phyloP scores from a whole-genome alignment of 768 basidiomycete genomes.

The Amanita inopinata region DNA sequence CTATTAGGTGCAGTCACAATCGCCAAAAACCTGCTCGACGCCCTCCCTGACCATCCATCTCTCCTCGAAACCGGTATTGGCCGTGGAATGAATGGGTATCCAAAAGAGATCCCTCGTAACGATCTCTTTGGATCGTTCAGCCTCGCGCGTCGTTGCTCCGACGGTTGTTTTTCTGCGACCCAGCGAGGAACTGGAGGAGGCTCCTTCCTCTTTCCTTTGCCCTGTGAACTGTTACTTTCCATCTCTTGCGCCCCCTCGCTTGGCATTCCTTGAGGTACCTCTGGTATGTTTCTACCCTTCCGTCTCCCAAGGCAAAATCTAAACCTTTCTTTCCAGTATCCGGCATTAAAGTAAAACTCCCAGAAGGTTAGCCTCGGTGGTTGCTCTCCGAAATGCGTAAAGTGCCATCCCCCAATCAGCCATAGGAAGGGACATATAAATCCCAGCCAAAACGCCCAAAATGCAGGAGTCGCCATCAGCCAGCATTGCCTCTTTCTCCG shows the following conservation, averaged over 20 bases:
- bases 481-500: constrained; percentile 17
- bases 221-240: constrained; percentile 11
- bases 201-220: constrained; percentile 18
- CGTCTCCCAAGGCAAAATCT: constrained; percentile 20
- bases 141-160: constrained; percentile 32
- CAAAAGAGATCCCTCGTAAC: constrained; percentile 37
- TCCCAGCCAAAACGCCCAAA: constrained; percentile 67
- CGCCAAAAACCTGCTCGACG: constrained; percentile 15
- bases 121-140: constrained; percentile 35
- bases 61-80: constrained; percentile 21
- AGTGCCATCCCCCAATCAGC: constrained; percentile 71
- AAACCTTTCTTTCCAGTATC: constrained; percentile 27
- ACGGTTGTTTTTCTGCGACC: constrained; percentile 34
- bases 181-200: constrained; percentile 30
- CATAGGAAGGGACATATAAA: constrained; percentile 67
- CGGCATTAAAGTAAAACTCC: constrained; percentile 35
- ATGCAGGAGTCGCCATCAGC: constrained; percentile 30
- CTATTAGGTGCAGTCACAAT: constrained; percentile 36
- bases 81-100: constrained; percentile 54
- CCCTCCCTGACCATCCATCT: constrained; percentile 15
- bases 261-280: constrained; percentile 10
- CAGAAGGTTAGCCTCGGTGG: constrained; percentile 33
- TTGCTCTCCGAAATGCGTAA: constrained; percentile 37
- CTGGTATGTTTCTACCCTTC: constrained; percentile 13
- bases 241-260: constrained; percentile 12